phyloP scores from a whole-genome alignment of 352 stramenopile genomes.

The Pelagophyceae sp. region DNA sequence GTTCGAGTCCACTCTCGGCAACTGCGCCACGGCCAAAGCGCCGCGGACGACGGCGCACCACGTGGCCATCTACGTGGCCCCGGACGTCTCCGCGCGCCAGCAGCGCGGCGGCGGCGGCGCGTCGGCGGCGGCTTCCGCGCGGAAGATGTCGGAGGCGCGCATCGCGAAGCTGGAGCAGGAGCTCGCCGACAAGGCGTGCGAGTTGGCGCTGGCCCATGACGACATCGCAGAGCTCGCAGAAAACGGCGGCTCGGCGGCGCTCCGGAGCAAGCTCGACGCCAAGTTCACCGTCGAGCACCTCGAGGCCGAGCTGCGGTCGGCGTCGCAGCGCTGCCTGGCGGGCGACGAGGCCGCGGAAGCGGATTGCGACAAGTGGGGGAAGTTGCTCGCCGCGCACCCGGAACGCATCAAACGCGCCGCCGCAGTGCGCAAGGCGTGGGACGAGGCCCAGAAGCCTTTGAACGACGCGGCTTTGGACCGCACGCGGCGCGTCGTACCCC shows the following conservation, averaged over 20 bases:
- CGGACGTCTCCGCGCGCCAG: neutral
- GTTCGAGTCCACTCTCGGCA: neutral
- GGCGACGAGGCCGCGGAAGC: neutral
- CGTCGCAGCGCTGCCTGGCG: neutral
- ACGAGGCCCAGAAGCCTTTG: neutral
- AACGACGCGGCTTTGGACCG: neutral
- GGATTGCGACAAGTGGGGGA: neutral
- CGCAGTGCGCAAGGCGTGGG: neutral
- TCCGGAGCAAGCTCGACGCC: neutral
- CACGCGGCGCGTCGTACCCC: neutral
- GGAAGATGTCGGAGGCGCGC: neutral
- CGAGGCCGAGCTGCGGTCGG: neutral
- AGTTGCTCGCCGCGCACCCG: neutral
- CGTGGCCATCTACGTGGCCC: neutral
- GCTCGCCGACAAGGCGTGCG: neutral
- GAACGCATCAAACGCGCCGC: neutral
- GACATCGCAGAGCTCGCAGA: neutral
- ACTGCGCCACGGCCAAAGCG: neutral
- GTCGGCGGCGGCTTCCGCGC: neutral
- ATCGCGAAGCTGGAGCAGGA: neutral
- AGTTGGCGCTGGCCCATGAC: neutral
- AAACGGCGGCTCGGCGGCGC: neutral
- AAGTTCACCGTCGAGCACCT: neutral
- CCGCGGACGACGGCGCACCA: neutral
- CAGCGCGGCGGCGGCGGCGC: neutral